Conservation (phyloP, 2,329 filamentous ascomycete genomes). For the Hymenoscyphus fraxineus region DNA sequence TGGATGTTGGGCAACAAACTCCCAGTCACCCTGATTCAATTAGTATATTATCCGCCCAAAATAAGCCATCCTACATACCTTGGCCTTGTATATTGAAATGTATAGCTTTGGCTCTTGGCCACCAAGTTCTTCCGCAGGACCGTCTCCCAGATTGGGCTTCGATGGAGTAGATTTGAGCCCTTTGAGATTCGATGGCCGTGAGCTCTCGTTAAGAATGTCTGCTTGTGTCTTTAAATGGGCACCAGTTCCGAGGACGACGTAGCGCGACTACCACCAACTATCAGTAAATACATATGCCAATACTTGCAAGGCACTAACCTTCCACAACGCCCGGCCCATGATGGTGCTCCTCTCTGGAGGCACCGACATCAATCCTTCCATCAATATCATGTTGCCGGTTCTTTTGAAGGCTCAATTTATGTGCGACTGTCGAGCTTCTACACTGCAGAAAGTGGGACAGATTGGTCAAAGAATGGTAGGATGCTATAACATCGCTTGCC, state of each 20-base stretch:
- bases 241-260: constrained; percentile 52
- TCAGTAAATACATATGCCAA: not conserved
- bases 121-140: constrained; percentile 16
- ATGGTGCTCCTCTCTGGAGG: constrained; percentile 51
- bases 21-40: constrained; percentile 34
- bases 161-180: constrained; percentile 24
- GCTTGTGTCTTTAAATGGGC: constrained; percentile 44
- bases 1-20: constrained; percentile 32
- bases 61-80: constrained; percentile 27
- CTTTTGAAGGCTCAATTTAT: constrained; percentile 3
- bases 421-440: not conserved
- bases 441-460: not conserved
- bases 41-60: constrained; percentile 5
- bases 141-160: constrained; percentile 32
- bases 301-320: constrained; percentile 39
- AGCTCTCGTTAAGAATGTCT: constrained; percentile 37
- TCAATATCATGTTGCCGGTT: constrained; percentile 39
- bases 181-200: constrained; percentile 21
- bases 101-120: constrained; percentile 26
- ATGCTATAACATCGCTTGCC: constrained; percentile 9
- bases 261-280: constrained; percentile 47
- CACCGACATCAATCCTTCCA: constrained; percentile 49
- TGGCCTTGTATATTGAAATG: constrained; percentile 36
- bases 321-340: constrained; percentile 50
- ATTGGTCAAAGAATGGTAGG: constrained; percentile 5